These are phyloP conservation scores for Gnetum montanum DNA, from an alignment of 75 land plant genomes.

Conservation along the genomic window DNA sequence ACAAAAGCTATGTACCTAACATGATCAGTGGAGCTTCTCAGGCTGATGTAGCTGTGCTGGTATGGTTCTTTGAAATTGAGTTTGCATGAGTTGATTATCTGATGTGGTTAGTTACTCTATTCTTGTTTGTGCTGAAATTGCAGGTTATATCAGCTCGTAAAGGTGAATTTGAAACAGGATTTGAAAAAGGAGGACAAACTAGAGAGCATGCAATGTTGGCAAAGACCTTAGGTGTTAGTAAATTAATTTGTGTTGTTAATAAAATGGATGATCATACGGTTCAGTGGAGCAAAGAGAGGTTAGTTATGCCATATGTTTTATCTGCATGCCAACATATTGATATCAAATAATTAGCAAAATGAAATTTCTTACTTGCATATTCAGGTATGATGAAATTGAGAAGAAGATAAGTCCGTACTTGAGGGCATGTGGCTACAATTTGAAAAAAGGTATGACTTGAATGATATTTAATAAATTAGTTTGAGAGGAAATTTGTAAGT, in stretches of 20 bases:
- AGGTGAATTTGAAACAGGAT: slow-evolving; percentile 99
- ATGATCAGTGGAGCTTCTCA: slow-evolving; percentile 99
- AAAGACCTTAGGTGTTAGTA: slow-evolving; percentile 87
- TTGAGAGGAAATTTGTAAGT: no score
- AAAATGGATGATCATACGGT: slow-evolving; percentile 99
- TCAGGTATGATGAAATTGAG: slow-evolving; percentile 94
- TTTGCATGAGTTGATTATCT: not conserved
- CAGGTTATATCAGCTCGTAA: slow-evolving; percentile 97
- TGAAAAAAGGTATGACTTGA: slow-evolving; percentile 72
- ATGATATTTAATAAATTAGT: no score
- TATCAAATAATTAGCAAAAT: not conserved
- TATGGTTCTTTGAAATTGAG: slow-evolving; percentile 15
- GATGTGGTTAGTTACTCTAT: no score
- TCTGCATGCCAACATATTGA: not conserved
- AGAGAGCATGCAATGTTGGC: slow-evolving; percentile 99
- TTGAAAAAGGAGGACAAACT: slow-evolving; percentile 96
- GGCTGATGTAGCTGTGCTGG: slow-evolving; percentile 98
- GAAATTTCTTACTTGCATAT: not conserved
- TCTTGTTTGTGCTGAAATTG: not conserved
- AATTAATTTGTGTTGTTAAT: slow-evolving; percentile 86
- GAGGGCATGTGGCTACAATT: slow-evolving; percentile 83
- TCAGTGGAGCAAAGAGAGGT: slow-evolving; percentile 92
- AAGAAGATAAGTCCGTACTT: slow-evolving; percentile 80
- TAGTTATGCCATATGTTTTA: not conserved
- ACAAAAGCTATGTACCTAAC: slow-evolving; percentile 99